These are phyloP conservation scores for Vaccinium darrowii DNA, from an alignment of 148 eudicot species.

Conservation along the genomic window DNA sequence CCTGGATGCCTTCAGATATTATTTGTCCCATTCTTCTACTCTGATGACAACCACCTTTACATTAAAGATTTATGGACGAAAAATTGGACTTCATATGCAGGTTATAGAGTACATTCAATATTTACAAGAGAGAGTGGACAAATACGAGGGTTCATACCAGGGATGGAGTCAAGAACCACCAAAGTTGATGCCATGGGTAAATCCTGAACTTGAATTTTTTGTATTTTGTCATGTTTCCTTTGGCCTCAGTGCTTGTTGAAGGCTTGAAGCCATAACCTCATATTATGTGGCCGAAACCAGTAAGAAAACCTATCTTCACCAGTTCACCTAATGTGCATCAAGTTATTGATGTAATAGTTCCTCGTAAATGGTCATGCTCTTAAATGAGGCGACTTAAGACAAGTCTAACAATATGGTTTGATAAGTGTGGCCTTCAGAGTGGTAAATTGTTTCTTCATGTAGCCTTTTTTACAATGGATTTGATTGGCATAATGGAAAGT, in stretches of 20 bases:
- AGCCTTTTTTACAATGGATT: background rate
- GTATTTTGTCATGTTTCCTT: background rate
- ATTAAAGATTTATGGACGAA: background rate
- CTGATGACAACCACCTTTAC: background rate
- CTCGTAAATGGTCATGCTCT: background rate
- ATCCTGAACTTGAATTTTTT: background rate
- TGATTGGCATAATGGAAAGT: background rate
- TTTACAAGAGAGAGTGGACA: constrained; percentile 80
- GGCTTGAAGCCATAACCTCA: background rate
- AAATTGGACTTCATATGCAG: constrained; percentile 33
- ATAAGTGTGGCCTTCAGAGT: background rate
- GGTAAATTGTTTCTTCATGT: background rate
- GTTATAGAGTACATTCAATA: constrained; percentile 87
- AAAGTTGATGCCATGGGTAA: constrained; percentile 66
- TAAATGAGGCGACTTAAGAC: background rate
- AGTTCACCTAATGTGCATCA: background rate
- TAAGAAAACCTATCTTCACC: background rate
- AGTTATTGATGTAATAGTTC: background rate
- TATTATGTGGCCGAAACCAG: background rate
- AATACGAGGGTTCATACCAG: constrained; percentile 73
- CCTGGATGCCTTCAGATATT: background rate
- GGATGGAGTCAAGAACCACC: constrained; percentile 70
- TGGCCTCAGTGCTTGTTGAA: background rate
- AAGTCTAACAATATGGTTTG: background rate
- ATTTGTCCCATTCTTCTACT: background rate